A percentile compares a stretch with the other conserved stretches of the same genome.
phyloP scores from a whole-genome alignment of 2,329 filamentous ascomycete species.

The Xylaria multiplex region DNA sequence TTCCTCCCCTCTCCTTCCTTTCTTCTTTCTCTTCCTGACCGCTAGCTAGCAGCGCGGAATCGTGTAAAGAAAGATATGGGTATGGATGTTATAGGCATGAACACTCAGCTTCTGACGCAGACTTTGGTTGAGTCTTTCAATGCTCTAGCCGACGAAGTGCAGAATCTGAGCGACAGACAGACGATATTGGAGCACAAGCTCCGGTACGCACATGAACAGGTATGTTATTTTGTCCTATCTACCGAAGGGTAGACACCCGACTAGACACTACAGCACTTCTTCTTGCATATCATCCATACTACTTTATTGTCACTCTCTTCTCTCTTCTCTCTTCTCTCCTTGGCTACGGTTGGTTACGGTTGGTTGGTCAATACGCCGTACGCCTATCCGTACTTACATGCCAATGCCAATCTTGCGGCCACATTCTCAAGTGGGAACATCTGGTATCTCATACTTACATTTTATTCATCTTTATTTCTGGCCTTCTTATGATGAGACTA shows the following conservation, averaged over 20 bases:
- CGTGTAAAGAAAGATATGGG: slow-evolving; percentile 17
- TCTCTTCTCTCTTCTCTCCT: too few species aligned
- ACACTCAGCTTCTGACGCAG: slow-evolving; percentile 59
- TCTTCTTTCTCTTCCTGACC: slow-evolving; percentile 14
- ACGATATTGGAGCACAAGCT: slow-evolving; percentile 74
- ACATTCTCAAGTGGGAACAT: background rate
- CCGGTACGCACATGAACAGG: slow-evolving; percentile 73
- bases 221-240: slow-evolving; percentile 51
- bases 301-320: too few species aligned
- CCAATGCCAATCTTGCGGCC: background rate
- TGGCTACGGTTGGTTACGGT: too few species aligned
- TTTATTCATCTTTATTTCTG: slow-evolving; percentile 33
- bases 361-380: too few species aligned
- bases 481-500: slow-evolving; percentile 55
- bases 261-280: too few species aligned
- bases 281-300: too few species aligned
- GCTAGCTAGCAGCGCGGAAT: slow-evolving; percentile 20
- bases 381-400: too few species aligned
- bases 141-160: slow-evolving; percentile 71
- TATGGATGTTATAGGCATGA: slow-evolving; percentile 52
- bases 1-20: slow-evolving; percentile 8
- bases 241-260: too few species aligned
- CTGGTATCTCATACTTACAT: background rate
- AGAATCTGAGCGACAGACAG: slow-evolving; percentile 70
- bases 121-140: slow-evolving; percentile 72